Conservation (phyloP, 306 rosid species). For the Abrus precatorius region DNA sequence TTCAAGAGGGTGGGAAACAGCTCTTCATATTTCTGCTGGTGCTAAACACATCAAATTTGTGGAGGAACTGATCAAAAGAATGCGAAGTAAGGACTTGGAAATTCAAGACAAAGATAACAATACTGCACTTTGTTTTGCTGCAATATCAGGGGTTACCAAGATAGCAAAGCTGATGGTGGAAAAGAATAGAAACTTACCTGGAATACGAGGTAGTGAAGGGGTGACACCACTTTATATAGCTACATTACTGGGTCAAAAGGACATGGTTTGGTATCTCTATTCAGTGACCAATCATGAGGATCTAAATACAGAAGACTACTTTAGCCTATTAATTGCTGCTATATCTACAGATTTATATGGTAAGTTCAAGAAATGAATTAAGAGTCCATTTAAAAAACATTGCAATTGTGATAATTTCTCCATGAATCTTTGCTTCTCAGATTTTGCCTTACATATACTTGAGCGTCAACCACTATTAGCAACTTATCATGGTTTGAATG, state of each 20-base stretch:
- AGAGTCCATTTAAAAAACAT: background rate
- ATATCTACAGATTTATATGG: constrained; percentile 34
- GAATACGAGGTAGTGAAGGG: constrained; percentile 35
- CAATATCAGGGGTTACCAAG: constrained; percentile 31
- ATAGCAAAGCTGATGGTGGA: constrained; percentile 36
- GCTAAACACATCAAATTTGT: constrained; percentile 24
- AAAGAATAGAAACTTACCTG: constrained; percentile 15
- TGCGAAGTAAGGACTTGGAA: constrained; percentile 3
- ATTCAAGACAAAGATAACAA: constrained; percentile 37
- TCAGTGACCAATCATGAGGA: constrained; percentile 20
- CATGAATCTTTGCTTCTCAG: constrained; percentile 28
- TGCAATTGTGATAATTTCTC: background rate
- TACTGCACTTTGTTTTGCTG: constrained; percentile 40
- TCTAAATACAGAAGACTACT: constrained; percentile 31
- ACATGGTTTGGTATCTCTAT: constrained; percentile 39
- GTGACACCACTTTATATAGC: constrained; percentile 39
- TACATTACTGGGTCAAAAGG: constrained; percentile 30
- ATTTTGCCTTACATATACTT: constrained; percentile 31
- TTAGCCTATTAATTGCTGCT: constrained; percentile 22
- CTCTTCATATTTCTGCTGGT: constrained; percentile 34
- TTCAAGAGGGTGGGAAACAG: constrained; percentile 38
- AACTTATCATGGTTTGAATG: constrained; percentile 32
- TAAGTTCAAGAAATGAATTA: background rate
- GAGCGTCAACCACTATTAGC: constrained; percentile 30
- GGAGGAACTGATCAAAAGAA: constrained; percentile 30